Conservation (phyloP, 768 basidiomycete genomes). For the Tricholoma furcatifolium region DNA sequence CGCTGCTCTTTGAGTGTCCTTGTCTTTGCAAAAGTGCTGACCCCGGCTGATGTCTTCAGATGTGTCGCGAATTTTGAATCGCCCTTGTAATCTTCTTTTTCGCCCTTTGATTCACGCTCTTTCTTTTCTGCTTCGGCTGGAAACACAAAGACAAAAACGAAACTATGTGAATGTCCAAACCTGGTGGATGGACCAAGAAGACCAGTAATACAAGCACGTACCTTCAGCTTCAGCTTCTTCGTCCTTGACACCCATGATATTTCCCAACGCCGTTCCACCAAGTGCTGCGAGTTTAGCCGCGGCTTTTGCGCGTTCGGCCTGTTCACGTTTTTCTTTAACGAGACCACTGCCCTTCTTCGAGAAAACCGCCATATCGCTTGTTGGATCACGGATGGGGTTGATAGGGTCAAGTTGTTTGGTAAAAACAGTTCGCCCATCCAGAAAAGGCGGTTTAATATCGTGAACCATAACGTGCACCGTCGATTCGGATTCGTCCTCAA, state of each 20-base stretch:
- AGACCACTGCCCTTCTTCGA: slow-evolving; percentile 95
- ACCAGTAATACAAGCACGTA: slow-evolving; percentile 39
- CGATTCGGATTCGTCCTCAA: slow-evolving; percentile 94
- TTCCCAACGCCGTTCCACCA: slow-evolving; percentile 92
- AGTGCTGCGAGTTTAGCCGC: slow-evolving; percentile 93
- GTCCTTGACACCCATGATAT: slow-evolving; percentile 96
- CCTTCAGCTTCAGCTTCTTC: slow-evolving; percentile 92
- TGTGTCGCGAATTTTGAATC: slow-evolving; percentile 98
- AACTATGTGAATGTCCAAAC: slow-evolving; percentile 82
- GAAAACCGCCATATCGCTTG: slow-evolving; percentile 94
- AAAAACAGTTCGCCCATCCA: slow-evolving; percentile 94
- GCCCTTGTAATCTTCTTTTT: slow-evolving; percentile 77
- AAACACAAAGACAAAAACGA: slow-evolving; percentile 31
- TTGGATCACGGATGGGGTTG: slow-evolving; percentile 91
- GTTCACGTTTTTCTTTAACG: slow-evolving; percentile 94
- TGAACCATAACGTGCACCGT: slow-evolving; percentile 98
- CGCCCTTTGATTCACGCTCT: slow-evolving; percentile 49
- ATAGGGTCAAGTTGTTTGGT: slow-evolving; percentile 97
- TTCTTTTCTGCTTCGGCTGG: slow-evolving; percentile 57
- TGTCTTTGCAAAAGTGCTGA: slow-evolving; percentile 76
- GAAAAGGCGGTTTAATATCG: slow-evolving; percentile 95
- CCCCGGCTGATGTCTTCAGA: slow-evolving; percentile 75
- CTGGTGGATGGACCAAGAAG: slow-evolving; percentile 30
- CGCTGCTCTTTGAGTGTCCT: slow-evolving; percentile 92
- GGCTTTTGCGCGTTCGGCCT: slow-evolving; percentile 93